A percentile compares a stretch with the other conserved stretches of the same genome.
Conservation (phyloP, 805 yeast species). For the Saturnispora sanitii region DNA sequence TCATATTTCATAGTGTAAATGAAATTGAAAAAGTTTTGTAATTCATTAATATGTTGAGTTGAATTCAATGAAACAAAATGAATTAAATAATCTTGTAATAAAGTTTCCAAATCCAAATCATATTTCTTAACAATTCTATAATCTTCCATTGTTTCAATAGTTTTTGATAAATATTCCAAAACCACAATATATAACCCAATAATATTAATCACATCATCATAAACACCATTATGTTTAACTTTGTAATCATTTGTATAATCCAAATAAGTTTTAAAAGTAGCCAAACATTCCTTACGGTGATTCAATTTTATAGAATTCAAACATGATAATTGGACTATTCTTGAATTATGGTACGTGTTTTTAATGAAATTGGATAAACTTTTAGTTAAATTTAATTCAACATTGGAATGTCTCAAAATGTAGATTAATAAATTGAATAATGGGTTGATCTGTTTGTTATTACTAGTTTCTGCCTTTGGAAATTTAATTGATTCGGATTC, state of each 20-base stretch:
- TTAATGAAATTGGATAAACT: constrained; percentile 28
- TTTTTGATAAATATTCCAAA: constrained; percentile 12
- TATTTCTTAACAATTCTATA: constrained; percentile 16
- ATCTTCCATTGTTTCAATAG: constrained; percentile 7
- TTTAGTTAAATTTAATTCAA: constrained; percentile 17
- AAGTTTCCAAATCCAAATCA: constrained; percentile 10
- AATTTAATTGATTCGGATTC: constrained; percentile 26
- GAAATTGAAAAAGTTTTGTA: constrained; percentile 17
- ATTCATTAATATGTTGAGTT: constrained; percentile 16
- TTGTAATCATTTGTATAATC: constrained; percentile 32
- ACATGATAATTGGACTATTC: constrained; percentile 30
- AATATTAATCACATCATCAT: constrained; percentile 29
- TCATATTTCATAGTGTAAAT: constrained; percentile 20
- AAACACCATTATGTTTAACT: constrained; percentile 26
- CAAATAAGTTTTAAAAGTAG: constrained; percentile 32
- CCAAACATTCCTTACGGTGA: constrained; percentile 18
- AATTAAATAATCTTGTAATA: constrained; percentile 10
- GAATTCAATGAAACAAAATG: constrained; percentile 5
- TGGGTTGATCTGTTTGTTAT: constrained; percentile 22
- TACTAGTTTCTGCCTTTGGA: constrained; percentile 36
- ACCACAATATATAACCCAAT: constrained; percentile 18
- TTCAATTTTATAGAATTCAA: constrained; percentile 19
- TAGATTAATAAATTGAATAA: constrained; percentile 24
- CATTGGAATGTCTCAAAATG: constrained; percentile 8
- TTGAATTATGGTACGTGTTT: constrained; percentile 38